phyloP scores from a whole-genome alignment of 257 asterid genomes.

The Forsythia suspensa region DNA sequence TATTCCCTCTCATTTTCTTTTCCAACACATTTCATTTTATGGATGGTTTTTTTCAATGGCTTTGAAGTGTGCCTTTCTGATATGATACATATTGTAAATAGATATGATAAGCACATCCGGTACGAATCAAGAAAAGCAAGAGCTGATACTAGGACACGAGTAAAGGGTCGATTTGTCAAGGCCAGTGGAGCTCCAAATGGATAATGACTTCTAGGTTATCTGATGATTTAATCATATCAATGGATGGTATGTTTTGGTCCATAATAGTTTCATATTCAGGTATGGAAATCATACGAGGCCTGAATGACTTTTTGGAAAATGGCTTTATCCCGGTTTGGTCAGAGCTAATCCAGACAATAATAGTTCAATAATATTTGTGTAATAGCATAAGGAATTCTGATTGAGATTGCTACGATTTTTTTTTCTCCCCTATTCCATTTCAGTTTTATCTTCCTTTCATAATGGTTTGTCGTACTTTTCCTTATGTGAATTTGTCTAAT shows the following conservation, averaged over 20 bases:
- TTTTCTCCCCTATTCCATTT: too few species aligned
- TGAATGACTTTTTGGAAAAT: neutral
- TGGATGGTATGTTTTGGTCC: neutral
- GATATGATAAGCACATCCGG: conserved; percentile 84
- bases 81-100: conserved; percentile 22
- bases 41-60: neutral
- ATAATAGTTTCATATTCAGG: neutral
- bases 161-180: conserved; percentile 93
- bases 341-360: neutral
- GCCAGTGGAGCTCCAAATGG: conserved; percentile 63
- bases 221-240: neutral
- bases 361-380: neutral
- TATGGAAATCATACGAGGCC: neutral
- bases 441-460: too few species aligned
- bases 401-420: neutral
- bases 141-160: conserved; percentile 92
- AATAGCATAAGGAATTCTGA: neutral
- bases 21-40: neutral
- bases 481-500: too few species aligned
- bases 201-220: conserved; percentile 20
- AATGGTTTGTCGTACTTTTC: too few species aligned
- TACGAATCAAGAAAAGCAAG: conserved; percentile 94
- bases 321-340: neutral
- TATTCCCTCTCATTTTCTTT: conserved; percentile 4
- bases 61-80: conserved; percentile 5